These are phyloP conservation scores for Botryotinia narcissicola DNA, from an alignment of 2,329 filamentous ascomycete species.

Conservation along the genomic window DNA sequence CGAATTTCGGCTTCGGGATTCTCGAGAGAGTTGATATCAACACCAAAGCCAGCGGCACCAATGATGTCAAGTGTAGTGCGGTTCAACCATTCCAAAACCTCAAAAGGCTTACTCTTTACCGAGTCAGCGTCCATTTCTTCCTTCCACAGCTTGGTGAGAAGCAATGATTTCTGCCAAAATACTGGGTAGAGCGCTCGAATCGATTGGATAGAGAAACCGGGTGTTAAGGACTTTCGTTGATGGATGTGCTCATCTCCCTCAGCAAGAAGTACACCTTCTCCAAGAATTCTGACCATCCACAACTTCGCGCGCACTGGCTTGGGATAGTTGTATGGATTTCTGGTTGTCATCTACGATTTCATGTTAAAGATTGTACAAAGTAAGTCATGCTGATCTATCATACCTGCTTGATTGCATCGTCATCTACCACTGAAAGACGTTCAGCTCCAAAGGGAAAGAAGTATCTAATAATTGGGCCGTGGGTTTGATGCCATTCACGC, in stretches of 20 bases:
- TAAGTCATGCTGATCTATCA: background rate
- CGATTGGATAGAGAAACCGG: slow-evolving; percentile 77
- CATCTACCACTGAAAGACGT: slow-evolving; percentile 45
- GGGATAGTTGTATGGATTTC: slow-evolving; percentile 48
- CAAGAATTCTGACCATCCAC: slow-evolving; percentile 61
- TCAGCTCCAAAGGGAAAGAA: slow-evolving; percentile 48
- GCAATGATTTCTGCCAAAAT: slow-evolving; percentile 43
- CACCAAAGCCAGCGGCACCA: slow-evolving; percentile 65
- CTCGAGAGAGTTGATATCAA: slow-evolving; percentile 65
- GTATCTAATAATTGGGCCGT: slow-evolving; percentile 46
- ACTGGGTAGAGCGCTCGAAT: slow-evolving; percentile 78
- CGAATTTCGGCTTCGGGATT: slow-evolving; percentile 59
- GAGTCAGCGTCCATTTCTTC: slow-evolving; percentile 50
- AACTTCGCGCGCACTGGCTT: slow-evolving; percentile 53
- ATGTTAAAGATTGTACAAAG: background rate
- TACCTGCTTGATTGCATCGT: slow-evolving; percentile 42
- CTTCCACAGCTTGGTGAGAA: slow-evolving; percentile 45
- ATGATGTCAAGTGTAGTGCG: slow-evolving; percentile 73
- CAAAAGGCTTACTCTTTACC: slow-evolving; percentile 34
- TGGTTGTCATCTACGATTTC: slow-evolving; percentile 42
- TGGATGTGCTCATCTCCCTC: slow-evolving; percentile 56
- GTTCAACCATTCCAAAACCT: slow-evolving; percentile 53
- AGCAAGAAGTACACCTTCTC: slow-evolving; percentile 71
- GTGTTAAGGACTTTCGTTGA: slow-evolving; percentile 73
- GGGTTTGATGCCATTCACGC: slow-evolving; percentile 43